Conservation (phyloP, 1,284 basidiomycete species). For the Omphalotus olearius region DNA sequence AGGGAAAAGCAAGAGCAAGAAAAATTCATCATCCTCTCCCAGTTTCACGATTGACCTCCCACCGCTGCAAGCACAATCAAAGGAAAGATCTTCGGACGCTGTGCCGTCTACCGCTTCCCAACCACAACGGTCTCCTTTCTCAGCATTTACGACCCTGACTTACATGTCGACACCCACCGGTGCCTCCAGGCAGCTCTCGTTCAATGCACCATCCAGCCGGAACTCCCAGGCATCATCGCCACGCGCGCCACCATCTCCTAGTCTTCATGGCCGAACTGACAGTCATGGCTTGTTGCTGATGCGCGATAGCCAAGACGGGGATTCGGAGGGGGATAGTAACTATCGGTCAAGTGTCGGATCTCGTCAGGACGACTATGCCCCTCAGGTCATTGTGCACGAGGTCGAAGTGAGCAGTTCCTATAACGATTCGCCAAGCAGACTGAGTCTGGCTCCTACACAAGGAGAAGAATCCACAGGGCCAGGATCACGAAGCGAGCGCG, state of each 20-base stretch:
- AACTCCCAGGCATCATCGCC: conserved; percentile 20
- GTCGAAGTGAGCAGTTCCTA: conserved; percentile 7
- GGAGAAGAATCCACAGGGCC: neutral
- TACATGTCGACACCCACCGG: conserved; percentile 25
- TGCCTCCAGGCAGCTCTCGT: conserved; percentile 15
- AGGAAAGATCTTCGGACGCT: conserved; percentile 4
- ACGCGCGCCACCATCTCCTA: conserved; percentile 11
- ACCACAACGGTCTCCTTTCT: conserved; percentile 14
- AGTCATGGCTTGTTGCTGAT: conserved; percentile 22
- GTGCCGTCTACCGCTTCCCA: neutral
- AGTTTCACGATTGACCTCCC: conserved; percentile 32
- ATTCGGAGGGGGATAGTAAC: neutral
- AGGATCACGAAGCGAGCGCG: neutral
- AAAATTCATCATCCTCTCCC: conserved; percentile 28
- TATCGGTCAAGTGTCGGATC: conserved; percentile 5
- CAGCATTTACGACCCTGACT: conserved; percentile 26
- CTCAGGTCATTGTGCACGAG: conserved; percentile 9
- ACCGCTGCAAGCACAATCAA: conserved; percentile 6
- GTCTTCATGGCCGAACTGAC: conserved; percentile 20
- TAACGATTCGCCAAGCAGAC: neutral
- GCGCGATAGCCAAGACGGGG: conserved; percentile 6
- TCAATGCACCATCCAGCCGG: conserved; percentile 11
- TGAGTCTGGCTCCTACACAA: too few species aligned
- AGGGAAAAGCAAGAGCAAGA: conserved; percentile 17
- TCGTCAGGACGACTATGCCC: neutral